phyloP scores from a whole-genome alignment of 441 rosid genomes.

The Aleurites moluccanus region DNA sequence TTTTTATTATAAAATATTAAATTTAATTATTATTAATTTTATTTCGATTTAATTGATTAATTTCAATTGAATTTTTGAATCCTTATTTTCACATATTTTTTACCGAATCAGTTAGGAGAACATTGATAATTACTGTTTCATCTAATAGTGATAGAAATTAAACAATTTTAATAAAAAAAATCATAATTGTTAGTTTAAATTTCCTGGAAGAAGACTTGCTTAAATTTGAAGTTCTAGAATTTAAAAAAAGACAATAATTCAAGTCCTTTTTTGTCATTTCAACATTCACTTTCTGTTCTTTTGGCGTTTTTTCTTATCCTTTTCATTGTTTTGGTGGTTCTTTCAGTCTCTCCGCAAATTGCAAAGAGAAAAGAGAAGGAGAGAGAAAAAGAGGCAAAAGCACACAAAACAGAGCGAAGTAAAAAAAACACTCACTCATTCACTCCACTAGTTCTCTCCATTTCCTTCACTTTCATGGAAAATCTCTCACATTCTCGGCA shows the following conservation, averaged over 20 bases:
- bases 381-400: slow-evolving; percentile 12
- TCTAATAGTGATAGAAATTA: too few relatives aligned
- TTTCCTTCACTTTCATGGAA: slow-evolving; percentile 52
- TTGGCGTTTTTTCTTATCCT: slow-evolving; percentile 3
- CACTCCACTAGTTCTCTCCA: not conserved
- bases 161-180: not conserved
- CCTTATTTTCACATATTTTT: too few relatives aligned
- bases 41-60: too few relatives aligned
- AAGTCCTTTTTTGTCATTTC: slow-evolving; percentile 43
- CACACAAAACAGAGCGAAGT: slow-evolving; percentile 28
- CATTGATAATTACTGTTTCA: not conserved
- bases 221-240: slow-evolving; percentile 5
- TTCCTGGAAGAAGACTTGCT: not conserved
- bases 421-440: not conserved
- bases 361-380: slow-evolving; percentile 18
- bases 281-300: not conserved
- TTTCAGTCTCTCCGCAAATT: slow-evolving; percentile 27
- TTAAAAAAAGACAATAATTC: slow-evolving; percentile 17
- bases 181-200: not conserved
- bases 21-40: too few relatives aligned
- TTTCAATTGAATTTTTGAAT: too few relatives aligned
- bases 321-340: slow-evolving; percentile 25
- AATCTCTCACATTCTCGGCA: slow-evolving; percentile 63
- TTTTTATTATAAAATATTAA: too few relatives aligned
- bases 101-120: too few relatives aligned